These are phyloP conservation scores for Fusarium luffae DNA, from an alignment of 2,329 filamentous ascomycete genomes.

Conservation along the genomic window DNA sequence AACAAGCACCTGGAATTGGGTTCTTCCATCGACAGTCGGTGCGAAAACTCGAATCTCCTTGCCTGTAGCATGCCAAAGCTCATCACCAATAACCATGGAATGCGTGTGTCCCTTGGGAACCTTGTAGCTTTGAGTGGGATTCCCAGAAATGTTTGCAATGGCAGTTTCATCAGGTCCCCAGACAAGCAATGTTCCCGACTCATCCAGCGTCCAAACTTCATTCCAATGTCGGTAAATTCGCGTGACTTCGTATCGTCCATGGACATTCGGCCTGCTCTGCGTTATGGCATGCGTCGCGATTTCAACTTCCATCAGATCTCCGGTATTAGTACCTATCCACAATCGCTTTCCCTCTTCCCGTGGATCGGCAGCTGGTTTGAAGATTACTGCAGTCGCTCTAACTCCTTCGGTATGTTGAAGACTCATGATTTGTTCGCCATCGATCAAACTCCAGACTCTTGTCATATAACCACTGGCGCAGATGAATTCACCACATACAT, in stretches of 20 bases:
- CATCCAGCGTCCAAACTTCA: constrained; percentile 94
- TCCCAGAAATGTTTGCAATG: constrained; percentile 77
- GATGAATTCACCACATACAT: constrained; percentile 86
- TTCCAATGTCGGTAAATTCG: constrained; percentile 88
- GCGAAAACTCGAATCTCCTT: constrained; percentile 89
- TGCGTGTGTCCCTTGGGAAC: constrained; percentile 85
- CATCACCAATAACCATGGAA: constrained; percentile 85
- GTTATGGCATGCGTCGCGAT: constrained; percentile 78
- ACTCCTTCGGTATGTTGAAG: constrained; percentile 85
- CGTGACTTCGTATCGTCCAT: constrained; percentile 81
- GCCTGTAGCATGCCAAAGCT: constrained; percentile 88
- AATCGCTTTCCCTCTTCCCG: constrained; percentile 83
- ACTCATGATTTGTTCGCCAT: constrained; percentile 84
- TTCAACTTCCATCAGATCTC: constrained; percentile 91
- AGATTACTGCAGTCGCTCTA: constrained; percentile 82
- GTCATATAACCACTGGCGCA: constrained; percentile 90
- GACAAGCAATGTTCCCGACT: constrained; percentile 84
- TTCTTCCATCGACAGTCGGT: constrained; percentile 74
- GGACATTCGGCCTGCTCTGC: constrained; percentile 74
- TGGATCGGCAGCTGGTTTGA: constrained; percentile 83
- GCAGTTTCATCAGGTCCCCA: constrained; percentile 83
- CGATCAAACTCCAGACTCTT: constrained; percentile 85
- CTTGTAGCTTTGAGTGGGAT: constrained; percentile 78
- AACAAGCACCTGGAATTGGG: constrained; percentile 79
- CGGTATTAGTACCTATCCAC: constrained; percentile 90